These are phyloP conservation scores for Pleurotus djamor DNA, from an alignment of 768 basidiomycete genomes.

Conservation along the genomic window DNA sequence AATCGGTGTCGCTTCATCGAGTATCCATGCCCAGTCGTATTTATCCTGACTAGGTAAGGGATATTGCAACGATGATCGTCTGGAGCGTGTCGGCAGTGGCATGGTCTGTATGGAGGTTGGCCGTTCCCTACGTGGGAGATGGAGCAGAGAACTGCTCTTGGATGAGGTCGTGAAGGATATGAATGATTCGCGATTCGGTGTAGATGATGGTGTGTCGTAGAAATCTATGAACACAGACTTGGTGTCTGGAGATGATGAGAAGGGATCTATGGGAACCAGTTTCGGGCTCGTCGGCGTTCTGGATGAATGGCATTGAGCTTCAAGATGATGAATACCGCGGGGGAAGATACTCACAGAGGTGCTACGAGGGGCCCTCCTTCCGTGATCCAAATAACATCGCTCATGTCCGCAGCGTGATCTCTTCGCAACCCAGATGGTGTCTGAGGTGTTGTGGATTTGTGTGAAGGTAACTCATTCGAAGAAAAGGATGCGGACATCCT, in stretches of 20 bases:
- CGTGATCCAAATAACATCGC: constrained; percentile 4
- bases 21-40: constrained; percentile 32
- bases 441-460: neutral
- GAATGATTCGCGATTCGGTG: constrained; percentile 35
- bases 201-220: constrained; percentile 23
- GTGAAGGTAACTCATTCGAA: neutral
- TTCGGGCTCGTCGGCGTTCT: constrained; percentile 3
- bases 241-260: constrained; percentile 36
- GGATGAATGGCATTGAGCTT: constrained; percentile 11
- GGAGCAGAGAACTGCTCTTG: constrained; percentile 16
- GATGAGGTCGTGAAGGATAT: constrained; percentile 36
- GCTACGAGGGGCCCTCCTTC: constrained; percentile 4
- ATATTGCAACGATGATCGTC: constrained; percentile 26
- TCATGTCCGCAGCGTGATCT: neutral
- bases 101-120: constrained; percentile 24
- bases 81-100: constrained; percentile 23
- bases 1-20: constrained; percentile 30
- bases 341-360: constrained; percentile 7
- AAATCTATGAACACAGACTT: constrained; percentile 43
- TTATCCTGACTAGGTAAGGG: constrained; percentile 22
- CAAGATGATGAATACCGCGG: neutral
- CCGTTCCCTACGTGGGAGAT: constrained; percentile 16
- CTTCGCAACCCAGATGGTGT: neutral
- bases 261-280: constrained; percentile 30
- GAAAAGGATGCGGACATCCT: constrained; percentile 1